Evolutionary conservation across 2,329 filamentous ascomycete genomes (phyloP).

Genomic region (Cercospora canescens): DNA sequence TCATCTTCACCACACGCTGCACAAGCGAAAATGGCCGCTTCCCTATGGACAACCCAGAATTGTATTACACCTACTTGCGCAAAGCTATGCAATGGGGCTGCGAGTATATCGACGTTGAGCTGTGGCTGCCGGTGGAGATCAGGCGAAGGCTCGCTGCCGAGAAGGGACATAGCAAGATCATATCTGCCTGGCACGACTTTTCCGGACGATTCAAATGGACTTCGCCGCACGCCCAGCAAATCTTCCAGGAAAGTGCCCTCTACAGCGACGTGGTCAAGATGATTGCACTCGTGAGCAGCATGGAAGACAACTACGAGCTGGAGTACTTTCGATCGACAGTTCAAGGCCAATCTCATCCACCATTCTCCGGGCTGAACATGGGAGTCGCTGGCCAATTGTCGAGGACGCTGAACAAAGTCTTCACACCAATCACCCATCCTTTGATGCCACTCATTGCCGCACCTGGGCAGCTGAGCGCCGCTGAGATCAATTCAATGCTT

Average conservation of each 20-base stretch:
- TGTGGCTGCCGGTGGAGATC: constrained; percentile 80
- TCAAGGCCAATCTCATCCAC: constrained; percentile 63
- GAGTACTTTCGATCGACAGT: constrained; percentile 84
- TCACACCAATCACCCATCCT: constrained; percentile 85
- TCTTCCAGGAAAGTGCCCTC: constrained; percentile 70
- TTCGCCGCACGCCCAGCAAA: constrained; percentile 66
- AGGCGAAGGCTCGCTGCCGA: constrained; percentile 65
- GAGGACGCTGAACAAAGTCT: constrained; percentile 78
- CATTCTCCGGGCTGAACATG: constrained; percentile 84
- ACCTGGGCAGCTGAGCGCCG: constrained; percentile 80
- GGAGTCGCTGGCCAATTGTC: constrained; percentile 83
- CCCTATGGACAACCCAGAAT: constrained; percentile 73
- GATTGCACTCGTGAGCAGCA: constrained; percentile 79
- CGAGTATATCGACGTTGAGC: constrained; percentile 85
- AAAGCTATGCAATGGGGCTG: constrained; percentile 86
- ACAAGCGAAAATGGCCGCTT: constrained; percentile 80
- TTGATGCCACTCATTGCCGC: constrained; percentile 80
- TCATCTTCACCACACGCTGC: constrained; percentile 85
- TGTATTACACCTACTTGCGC: constrained; percentile 79
- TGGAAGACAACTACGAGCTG: constrained; percentile 85
- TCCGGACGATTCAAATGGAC: constrained; percentile 83
- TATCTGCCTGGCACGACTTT: constrained; percentile 91
- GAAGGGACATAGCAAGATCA: constrained; percentile 78
- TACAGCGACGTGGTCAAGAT: constrained; percentile 89
- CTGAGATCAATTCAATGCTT: constrained; percentile 79